These are phyloP conservation scores for Alternaria ventricosa DNA, from an alignment of 2,329 filamentous ascomycete species.

Conservation along the genomic window DNA sequence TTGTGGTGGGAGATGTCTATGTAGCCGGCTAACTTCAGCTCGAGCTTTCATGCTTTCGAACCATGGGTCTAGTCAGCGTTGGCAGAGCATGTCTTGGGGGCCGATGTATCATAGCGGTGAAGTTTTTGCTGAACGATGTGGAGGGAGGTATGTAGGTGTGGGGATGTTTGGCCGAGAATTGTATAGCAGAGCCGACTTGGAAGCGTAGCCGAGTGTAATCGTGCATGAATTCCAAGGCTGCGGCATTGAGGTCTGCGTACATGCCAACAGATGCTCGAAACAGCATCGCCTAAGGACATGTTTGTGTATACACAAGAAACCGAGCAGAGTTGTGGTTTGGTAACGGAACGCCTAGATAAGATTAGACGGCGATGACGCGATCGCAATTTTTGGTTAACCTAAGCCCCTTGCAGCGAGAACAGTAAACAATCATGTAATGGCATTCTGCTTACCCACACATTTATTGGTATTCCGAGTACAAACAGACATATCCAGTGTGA, in stretches of 20 bases:
- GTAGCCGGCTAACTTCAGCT: not conserved
- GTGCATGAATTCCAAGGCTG: too few species aligned
- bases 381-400: slow-evolving; percentile 8
- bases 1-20: not conserved
- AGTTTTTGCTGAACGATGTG: not conserved
- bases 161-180: not conserved
- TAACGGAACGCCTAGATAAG: not conserved
- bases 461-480: not conserved
- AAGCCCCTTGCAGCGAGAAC: slow-evolving; percentile 3
- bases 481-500: too few species aligned
- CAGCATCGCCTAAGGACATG: too few species aligned
- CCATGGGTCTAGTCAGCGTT: too few species aligned
- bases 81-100: not conserved
- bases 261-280: too few species aligned
- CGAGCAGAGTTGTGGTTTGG: too few species aligned
- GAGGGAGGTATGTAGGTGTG: not conserved
- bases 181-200: not conserved
- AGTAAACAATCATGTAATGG: not conserved
- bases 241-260: too few species aligned
- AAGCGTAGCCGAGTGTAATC: too few species aligned
- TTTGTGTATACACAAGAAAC: too few species aligned
- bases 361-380: slow-evolving; percentile 12
- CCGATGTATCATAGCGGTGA: not conserved
- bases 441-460: not conserved
- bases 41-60: too few species aligned